phyloP scores from a whole-genome alignment of 169 alveolate species.

The Eimeria praecox region DNA sequence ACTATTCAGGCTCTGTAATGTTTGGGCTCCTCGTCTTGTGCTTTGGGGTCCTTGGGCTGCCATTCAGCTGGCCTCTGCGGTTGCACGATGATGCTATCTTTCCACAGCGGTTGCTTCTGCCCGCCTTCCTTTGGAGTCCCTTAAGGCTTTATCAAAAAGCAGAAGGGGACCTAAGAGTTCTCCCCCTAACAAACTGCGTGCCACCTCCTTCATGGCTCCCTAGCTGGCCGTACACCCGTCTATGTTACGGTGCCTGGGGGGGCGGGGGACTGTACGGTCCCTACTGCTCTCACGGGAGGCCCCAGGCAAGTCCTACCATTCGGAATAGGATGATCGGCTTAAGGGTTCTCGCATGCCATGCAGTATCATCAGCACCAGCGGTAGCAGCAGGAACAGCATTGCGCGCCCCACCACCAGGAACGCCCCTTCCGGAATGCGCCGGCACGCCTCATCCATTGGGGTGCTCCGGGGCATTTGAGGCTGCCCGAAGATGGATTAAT shows the following conservation, averaged over 20 bases:
- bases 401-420: background rate
- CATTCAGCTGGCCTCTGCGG: background rate
- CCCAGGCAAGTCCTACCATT: background rate
- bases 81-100: background rate
- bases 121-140: background rate
- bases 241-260: background rate
- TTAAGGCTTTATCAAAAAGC: background rate
- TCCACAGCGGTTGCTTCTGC: background rate
- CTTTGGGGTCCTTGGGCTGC: background rate
- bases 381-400: background rate
- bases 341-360: background rate
- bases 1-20: background rate
- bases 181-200: no score
- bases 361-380: conserved; percentile 35
- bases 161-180: background rate
- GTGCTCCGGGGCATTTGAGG: background rate
- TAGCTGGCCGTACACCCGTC: background rate
- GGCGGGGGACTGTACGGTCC: background rate
- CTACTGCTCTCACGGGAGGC: background rate
- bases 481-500: conserved; percentile 40
- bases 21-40: conserved; percentile 9
- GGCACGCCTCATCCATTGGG: background rate
- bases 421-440: background rate
- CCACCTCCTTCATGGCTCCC: background rate
- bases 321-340: background rate